Conservation (phyloP, 306 rosid species). For the Begonia peltatifolia region DNA sequence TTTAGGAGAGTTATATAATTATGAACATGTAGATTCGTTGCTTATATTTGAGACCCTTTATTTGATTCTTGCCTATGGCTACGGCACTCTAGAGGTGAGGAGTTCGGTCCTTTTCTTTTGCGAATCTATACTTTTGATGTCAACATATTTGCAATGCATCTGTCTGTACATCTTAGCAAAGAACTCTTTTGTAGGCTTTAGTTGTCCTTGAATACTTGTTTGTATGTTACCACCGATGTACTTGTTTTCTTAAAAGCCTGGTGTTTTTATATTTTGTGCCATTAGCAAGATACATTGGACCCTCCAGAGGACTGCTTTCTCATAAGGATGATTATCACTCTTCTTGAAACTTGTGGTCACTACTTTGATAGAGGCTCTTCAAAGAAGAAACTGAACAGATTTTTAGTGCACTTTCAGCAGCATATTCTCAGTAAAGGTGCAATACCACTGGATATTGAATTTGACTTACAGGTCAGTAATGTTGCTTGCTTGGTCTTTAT, state of each 20-base stretch:
- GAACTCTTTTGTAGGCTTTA: too few species aligned
- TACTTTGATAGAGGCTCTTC: conserved; percentile 98
- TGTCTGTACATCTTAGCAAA: background rate
- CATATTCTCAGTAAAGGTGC: conserved; percentile 86
- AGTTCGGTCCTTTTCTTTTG: background rate
- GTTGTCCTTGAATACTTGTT: background rate
- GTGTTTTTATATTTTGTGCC: conserved; percentile 17
- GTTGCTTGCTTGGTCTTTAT: too few species aligned
- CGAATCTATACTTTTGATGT: too few species aligned
- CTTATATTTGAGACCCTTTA: conserved; percentile 89
- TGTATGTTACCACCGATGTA: conserved; percentile 4
- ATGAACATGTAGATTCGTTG: conserved; percentile 94
- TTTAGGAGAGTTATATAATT: conserved; percentile 92
- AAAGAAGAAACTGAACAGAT: conserved; percentile 90
- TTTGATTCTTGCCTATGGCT: conserved; percentile 71
- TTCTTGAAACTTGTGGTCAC: conserved; percentile 96
- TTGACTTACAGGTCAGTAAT: conserved; percentile 79
- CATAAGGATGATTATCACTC: conserved; percentile 82
- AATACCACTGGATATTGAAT: conserved; percentile 81
- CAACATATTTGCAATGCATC: conserved; percentile 1
- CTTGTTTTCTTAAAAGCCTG: conserved; percentile 14
- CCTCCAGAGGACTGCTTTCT: conserved; percentile 99
- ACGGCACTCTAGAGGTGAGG: conserved; percentile 80
- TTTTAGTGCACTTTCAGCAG: conserved; percentile 69
- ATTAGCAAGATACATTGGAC: conserved; percentile 78